Percentiles rank a stretch among this genome's conserved stretches.
These are phyloP conservation scores for Euphrasia arctica DNA, from an alignment of 305 asterid species.

Conservation along the genomic window DNA sequence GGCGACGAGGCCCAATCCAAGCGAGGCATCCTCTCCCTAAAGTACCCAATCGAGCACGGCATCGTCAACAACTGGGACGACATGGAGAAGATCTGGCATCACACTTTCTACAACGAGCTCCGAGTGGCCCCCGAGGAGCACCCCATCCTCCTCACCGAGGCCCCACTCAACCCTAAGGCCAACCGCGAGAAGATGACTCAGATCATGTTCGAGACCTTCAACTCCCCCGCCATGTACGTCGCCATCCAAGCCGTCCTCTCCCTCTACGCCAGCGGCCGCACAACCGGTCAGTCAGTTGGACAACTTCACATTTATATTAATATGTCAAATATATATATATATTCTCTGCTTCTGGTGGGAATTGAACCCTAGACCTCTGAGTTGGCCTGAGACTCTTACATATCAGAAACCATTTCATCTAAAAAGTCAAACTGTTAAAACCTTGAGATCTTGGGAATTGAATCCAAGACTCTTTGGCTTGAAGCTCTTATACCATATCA, in stretches of 20 bases:
- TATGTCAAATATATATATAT: too few relatives aligned
- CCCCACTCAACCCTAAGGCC: constrained; percentile 61
- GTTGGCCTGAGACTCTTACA: too few relatives aligned
- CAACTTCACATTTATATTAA: too few relatives aligned
- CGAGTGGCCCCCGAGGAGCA: constrained; percentile 65
- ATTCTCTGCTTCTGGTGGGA: too few relatives aligned
- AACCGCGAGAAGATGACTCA: constrained; percentile 58
- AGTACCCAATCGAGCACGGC: constrained; percentile 59
- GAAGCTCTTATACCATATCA: too few relatives aligned
- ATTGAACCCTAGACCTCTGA: too few relatives aligned
- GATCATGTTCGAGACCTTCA: constrained; percentile 53
- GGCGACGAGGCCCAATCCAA: constrained; percentile 63
- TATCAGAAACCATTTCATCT: too few relatives aligned
- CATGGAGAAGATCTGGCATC: constrained; percentile 61
- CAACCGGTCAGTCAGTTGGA: constrained; percentile 39
- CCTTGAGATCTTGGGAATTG: too few relatives aligned
- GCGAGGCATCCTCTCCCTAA: constrained; percentile 47
- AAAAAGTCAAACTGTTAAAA: too few relatives aligned
- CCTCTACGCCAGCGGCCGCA: constrained; percentile 55
- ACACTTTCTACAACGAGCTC: constrained; percentile 49
- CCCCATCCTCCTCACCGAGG: constrained; percentile 54
- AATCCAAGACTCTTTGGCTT: too few relatives aligned
- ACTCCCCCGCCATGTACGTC: constrained; percentile 59
- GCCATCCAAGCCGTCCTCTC: constrained; percentile 60
- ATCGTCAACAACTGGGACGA: constrained; percentile 62